phyloP scores from a whole-genome alignment of 139 green algal genomes.

The Deuterostichococcus epilithicus region DNA sequence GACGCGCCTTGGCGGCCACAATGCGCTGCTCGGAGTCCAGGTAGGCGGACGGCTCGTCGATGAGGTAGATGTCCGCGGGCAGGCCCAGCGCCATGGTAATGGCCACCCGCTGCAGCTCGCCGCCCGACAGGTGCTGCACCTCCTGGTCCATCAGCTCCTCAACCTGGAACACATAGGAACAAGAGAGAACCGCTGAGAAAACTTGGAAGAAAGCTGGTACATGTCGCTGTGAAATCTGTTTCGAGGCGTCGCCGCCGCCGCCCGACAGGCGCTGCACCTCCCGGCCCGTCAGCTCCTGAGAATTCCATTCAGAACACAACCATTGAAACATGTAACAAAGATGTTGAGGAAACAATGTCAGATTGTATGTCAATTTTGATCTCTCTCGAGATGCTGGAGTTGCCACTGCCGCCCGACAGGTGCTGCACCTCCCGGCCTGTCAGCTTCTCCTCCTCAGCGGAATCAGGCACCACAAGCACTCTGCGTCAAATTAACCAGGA shows the following conservation, averaged over 20 bases:
- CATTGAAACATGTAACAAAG: too few relatives aligned
- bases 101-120: conserved; percentile 92
- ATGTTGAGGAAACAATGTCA: too few relatives aligned
- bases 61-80: conserved; percentile 97
- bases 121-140: conserved; percentile 92
- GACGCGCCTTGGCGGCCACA: conserved; percentile 83
- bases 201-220: too few relatives aligned
- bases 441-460: too few relatives aligned
- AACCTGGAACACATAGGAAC: conserved; percentile 43
- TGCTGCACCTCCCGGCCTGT: conserved; percentile 94
- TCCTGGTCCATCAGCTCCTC: conserved; percentile 92
- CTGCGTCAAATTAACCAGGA: too few relatives aligned
- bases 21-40: conserved; percentile 99
- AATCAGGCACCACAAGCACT: too few relatives aligned
- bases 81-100: conserved; percentile 90
- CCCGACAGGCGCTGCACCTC: conserved; percentile 92
- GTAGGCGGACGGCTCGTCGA: conserved; percentile 98
- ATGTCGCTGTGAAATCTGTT: too few relatives aligned
- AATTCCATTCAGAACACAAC: too few relatives aligned
- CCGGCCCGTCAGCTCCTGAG: conserved; percentile 94
- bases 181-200: too few relatives aligned
- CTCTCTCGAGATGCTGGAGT: too few relatives aligned
- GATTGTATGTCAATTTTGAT: too few relatives aligned
- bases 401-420: conserved; percentile 86
- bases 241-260: too few relatives aligned